Conservation (phyloP, 345 rosid genomes). For the Salix purpurea region DNA sequence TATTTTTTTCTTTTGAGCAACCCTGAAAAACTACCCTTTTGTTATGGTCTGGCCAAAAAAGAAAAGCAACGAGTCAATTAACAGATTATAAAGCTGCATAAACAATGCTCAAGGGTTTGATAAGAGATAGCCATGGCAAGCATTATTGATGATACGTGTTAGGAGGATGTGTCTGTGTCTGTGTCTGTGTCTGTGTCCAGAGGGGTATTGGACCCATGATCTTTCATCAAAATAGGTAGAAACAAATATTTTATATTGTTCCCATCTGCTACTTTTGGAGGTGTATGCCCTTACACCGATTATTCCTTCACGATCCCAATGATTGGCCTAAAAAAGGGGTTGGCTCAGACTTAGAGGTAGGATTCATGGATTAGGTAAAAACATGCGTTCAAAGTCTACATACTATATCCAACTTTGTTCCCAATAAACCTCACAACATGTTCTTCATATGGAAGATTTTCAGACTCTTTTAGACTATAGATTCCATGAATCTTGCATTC, state of each 20-base stretch:
- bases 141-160: constrained; percentile 24
- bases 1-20: not conserved
- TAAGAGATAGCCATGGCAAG: constrained; percentile 16
- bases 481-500: constrained; percentile 25
- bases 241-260: constrained; percentile 30
- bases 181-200: not conserved
- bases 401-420: constrained; percentile 18
- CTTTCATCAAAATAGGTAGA: constrained; percentile 17
- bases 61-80: not conserved
- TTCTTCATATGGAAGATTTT: constrained; percentile 24
- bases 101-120: not conserved
- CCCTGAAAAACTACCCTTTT: constrained; percentile 5
- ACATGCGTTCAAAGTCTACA: constrained; percentile 6
- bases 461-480: constrained; percentile 9
- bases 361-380: constrained; percentile 34
- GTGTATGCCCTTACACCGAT: constrained; percentile 28
- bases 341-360: constrained; percentile 16
- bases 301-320: constrained; percentile 40
- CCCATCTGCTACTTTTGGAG: constrained; percentile 33
- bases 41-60: not conserved
- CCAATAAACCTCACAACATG: constrained; percentile 34
- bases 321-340: constrained; percentile 29
- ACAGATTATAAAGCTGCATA: not conserved
- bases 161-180: not conserved
- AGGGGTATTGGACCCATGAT: constrained; percentile 32